These are phyloP conservation scores for Cladosporium sp. DNA, from an alignment of 2,329 filamentous ascomycete species.

Conservation along the genomic window DNA sequence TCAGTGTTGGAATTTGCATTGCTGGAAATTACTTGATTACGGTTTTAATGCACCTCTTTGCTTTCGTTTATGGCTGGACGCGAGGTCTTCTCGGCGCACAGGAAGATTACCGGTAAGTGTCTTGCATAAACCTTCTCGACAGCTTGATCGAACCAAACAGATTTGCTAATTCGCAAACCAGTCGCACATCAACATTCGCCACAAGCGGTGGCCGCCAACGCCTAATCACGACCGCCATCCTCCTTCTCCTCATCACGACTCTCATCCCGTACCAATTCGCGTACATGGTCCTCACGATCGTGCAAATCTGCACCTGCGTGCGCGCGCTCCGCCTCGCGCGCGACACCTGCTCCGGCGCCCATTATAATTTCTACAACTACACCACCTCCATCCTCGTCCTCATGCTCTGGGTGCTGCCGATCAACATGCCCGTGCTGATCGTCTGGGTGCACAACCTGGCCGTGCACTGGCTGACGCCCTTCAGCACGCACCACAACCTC, in stretches of 20 bases:
- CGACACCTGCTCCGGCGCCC: slow-evolving; percentile 62
- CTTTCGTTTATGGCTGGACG: slow-evolving; percentile 56
- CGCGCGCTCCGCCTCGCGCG: slow-evolving; percentile 71
- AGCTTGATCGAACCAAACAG: slow-evolving; percentile 51
- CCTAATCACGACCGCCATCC: slow-evolving; percentile 69
- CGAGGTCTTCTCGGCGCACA: slow-evolving; percentile 58
- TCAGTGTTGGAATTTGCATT: slow-evolving; percentile 83
- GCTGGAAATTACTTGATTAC: slow-evolving; percentile 75
- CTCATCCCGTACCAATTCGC: slow-evolving; percentile 93
- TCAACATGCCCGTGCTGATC: slow-evolving; percentile 91
- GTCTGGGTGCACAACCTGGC: slow-evolving; percentile 95
- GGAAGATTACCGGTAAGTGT: slow-evolving; percentile 49
- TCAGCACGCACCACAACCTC: slow-evolving; percentile 94
- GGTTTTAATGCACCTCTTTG: slow-evolving; percentile 61
- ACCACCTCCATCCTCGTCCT: slow-evolving; percentile 85
- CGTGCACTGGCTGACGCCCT: slow-evolving; percentile 94
- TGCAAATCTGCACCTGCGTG: slow-evolving; percentile 76
- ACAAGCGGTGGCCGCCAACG: slow-evolving; percentile 68
- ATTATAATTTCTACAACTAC: slow-evolving; percentile 92
- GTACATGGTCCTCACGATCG: slow-evolving; percentile 85
- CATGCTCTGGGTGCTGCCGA: slow-evolving; percentile 95
- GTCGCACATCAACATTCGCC: slow-evolving; percentile 42
- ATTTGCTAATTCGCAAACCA: slow-evolving; percentile 68
- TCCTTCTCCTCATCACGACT: slow-evolving; percentile 80
- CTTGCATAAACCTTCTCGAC: slow-evolving; percentile 37